Conservation (phyloP, 331 rosid species). For the Cucumis variabilis region DNA sequence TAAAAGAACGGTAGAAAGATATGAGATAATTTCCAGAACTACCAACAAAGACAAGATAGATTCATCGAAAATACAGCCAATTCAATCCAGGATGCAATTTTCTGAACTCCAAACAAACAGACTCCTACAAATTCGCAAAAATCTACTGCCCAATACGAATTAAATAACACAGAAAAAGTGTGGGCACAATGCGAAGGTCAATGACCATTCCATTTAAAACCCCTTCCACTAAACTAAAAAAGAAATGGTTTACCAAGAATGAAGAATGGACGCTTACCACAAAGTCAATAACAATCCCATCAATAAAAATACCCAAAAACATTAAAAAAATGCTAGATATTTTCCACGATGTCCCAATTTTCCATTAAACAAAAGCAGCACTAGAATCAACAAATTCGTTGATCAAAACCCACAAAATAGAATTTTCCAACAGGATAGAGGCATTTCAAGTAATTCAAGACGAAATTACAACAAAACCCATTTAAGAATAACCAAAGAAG, state of each 20-base stretch:
- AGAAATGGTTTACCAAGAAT: not conserved
- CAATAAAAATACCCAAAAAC: not conserved
- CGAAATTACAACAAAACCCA: not conserved
- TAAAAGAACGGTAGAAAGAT: not conserved
- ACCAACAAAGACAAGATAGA: not conserved
- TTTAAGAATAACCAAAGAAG: not conserved
- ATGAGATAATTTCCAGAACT: not conserved
- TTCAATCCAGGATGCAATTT: not conserved
- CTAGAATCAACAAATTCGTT: not conserved
- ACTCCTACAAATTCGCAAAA: not conserved
- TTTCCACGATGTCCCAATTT: not conserved
- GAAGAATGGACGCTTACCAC: not conserved
- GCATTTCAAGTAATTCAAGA: not conserved
- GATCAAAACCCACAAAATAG: not conserved
- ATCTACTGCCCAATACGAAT: not conserved
- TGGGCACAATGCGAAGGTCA: not conserved
- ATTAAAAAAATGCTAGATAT: not conserved
- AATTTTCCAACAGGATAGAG: not conserved
- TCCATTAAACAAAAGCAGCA: not conserved
- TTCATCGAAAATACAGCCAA: not conserved
- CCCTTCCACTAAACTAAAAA: not conserved
- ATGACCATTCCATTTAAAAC: not conserved
- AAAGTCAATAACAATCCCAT: slow-evolving; percentile 11
- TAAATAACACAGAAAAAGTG: not conserved
- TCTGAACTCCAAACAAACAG: not conserved